Base-by-base conservation (phyloP, 2,329 filamentous ascomycete species). In the Trichoderma guizhouense region DNA sequence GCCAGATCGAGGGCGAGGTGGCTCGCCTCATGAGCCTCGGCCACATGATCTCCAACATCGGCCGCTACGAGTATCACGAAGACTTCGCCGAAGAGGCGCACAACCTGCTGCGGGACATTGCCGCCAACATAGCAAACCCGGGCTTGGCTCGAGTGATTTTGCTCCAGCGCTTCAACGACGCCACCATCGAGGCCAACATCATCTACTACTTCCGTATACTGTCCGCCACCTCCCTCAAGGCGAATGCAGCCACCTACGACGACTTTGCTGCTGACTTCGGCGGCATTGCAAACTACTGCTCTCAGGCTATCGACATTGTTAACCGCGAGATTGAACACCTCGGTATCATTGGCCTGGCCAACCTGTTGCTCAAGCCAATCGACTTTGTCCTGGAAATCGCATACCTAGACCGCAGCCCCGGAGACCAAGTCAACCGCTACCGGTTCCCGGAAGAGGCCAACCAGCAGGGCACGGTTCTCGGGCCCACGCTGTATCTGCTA, bases 311-410 rank as follows among this genome's bases (percentile, higher is more conserved):
- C 74, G 92, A 97, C 79, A 89, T 92, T 0, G 87, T 91, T 18
- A 88, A 91, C 75, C 89, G 90, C 65, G 95, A 98, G 83, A 97
- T 98, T 74, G 96, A 99, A 76, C 91, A 98, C 77, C 84, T 97
- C n/a, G 93, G 93, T 57, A 86, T 98, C 74, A 89, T 89, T 72
- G 89, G 93, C 3, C 85, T 98, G 64, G 89, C 92, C 73, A 91
- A 95, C 74, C 88, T 94, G 30, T 86, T 98, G 4, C 88, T 98
- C 74, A 91, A 93, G 78, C 93, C 92, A 8, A 91, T 91, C 64
- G 90, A 90, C 18, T 89, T 98, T 74, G 90, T 91, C 5, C 88
- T 98, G 24, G 94, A 98, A 79, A 93, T 98, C 74, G 90, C 94
- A 69, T 98, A 98, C 79, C 89, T 99, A 9, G 96, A 98, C 79